Conservation (phyloP, 179 eudicot genomes). For the Spergularia azorica region DNA sequence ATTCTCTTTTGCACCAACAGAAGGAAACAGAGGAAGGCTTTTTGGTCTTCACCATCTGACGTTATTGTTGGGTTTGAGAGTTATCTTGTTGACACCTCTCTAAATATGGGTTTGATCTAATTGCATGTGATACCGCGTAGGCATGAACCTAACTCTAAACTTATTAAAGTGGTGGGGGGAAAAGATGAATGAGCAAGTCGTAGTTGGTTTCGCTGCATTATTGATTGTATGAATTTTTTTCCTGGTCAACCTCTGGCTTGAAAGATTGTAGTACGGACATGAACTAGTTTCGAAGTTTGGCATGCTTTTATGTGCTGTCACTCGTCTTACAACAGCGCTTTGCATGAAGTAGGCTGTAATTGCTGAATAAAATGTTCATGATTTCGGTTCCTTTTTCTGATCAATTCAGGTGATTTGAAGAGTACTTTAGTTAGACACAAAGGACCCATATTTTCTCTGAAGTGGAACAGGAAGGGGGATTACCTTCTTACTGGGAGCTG, state of each 20-base stretch:
- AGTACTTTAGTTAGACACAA: slow-evolving; percentile 73
- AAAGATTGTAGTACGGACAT: neutral
- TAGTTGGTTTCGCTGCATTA: neutral
- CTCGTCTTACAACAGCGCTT: neutral
- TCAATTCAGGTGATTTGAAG: slow-evolving; percentile 64
- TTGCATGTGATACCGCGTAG: neutral
- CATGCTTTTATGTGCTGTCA: slow-evolving; percentile 1
- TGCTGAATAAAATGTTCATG: neutral
- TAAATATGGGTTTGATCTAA: neutral
- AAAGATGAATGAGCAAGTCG: neutral
- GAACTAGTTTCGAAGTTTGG: neutral
- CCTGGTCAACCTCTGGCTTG: slow-evolving; percentile 1
- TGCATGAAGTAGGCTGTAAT: neutral
- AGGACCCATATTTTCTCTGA: slow-evolving; percentile 87
- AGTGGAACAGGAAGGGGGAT: slow-evolving; percentile 94
- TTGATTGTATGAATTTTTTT: neutral
- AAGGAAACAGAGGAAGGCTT: neutral
- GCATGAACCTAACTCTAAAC: neutral
- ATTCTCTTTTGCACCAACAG: neutral
- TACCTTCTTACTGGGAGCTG: slow-evolving; percentile 93
- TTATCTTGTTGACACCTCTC: slow-evolving; percentile 1
- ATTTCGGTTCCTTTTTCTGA: slow-evolving; percentile 4
- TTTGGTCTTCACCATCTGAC: neutral
- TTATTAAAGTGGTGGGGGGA: neutral
- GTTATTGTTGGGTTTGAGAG: neutral